Base-by-base conservation (phyloP, 129 eudicot genomes). In the Dittrichia graveolens region DNA sequence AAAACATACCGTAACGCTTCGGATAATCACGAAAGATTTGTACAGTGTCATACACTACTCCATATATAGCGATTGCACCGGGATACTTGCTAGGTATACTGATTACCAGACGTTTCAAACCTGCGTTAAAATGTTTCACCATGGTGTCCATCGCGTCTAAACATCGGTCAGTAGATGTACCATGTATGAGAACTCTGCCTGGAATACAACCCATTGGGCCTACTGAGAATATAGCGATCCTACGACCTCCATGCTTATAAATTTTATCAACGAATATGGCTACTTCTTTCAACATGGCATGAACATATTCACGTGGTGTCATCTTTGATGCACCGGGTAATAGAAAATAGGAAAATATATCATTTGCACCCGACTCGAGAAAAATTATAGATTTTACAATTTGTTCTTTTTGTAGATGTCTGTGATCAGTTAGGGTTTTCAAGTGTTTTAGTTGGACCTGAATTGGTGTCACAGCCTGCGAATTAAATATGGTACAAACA, bases 151-250 rank as follows among this genome's bases (percentile, higher is more conserved):
- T 68, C 81, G 70, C 80, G 15, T 75, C 83, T 44, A 4, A 72
- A 63, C 97, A 91, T 56, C 13, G 50, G 4, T 67, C 13, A 3
- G 52, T 15, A 2, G 89, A 77, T 42, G 91, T 83, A 59, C 50
- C 69, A 5, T 80, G 86, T 58, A 91, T 41, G 44, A 81, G 80
- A 31, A 83, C 48, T 76, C 95, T 77, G 4, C 91, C 95, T 6
- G 97, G 97, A 75, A 85, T 84, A 79, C 97, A 91, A 5, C 97
- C 97, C 13, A 87, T 73, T 0, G 86, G 91, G 13, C 95, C 95
- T 4, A 91, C 73, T 0, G 85, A 81, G 61, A 87, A 87, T 18
- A 87, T 5, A 50, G 82, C 88, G 2, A 87, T 52, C 16, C 72
- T 77, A 4, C 91, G 87, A 59, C 83, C 95, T 0, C 97, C 97